Base-by-base conservation (phyloP, 495 filamentous ascomycete species). In the Aspergillus haitiensis region DNA sequence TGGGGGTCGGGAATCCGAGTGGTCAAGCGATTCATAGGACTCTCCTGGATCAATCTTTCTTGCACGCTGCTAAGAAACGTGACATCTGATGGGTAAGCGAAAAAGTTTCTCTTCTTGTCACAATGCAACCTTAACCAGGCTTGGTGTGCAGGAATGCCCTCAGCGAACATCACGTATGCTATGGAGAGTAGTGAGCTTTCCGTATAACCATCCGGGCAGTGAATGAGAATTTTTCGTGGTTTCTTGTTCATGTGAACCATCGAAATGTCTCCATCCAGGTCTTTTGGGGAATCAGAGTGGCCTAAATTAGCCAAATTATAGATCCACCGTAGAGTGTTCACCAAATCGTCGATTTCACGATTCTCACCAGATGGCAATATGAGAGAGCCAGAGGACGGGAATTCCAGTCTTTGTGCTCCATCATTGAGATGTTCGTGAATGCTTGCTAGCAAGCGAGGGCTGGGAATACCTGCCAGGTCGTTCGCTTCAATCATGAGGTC, bases 131-230 rank as follows among this genome's bases (percentile, higher is more conserved):
- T 79, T 13, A 97, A 78, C 93, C 93, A 97, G 15, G 94, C 93
- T 12, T 88, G 83, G 34, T 91, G 87, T 0, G 89, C 84, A 0
- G 93, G 86, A 8, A 88, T 77, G 6, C 90, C 89, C 56, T 95
- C 88, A 33, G 89, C 86, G 70, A 89, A 98, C 82, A 93, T 96
- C 71, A 86, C 88, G 72, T 97, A 98, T 18, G 93, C 90, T 36
- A 98, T 81, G 10, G 81, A 91, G 5, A 98, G 79, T 53, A 98
- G 75, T 2, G 93, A 90, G 8, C 88, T 93, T 68, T 98, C 94
- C 7, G 94, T 98, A 70, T 98, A 98, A 27, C 94, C 94, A 74
- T 98, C 94, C 2, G 87, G 85, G 70, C 94, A 97, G 70, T 97
- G 92, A 36, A 98, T 90, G 35, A 97, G 80, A 33, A 97, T 84